Conservation (phyloP, 225 moss, liverwort and hornwort genomes). For the Takakia lepidozioides region DNA sequence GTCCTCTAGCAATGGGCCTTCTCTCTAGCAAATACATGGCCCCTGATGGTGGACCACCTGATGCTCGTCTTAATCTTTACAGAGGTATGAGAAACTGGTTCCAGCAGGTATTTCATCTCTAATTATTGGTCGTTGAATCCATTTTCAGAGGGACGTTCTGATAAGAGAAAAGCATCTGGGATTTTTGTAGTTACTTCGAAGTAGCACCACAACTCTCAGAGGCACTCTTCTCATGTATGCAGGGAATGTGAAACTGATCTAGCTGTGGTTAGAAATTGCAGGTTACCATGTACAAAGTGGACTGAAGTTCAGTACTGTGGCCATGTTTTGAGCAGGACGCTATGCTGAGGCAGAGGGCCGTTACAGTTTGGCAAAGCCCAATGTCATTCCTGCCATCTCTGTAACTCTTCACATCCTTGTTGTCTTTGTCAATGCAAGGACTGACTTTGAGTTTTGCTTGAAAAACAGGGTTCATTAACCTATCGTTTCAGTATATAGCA, state of each 20-base stretch:
- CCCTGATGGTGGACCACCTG: slow-evolving; percentile 32
- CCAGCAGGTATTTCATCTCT: too few species aligned
- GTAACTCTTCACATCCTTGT: slow-evolving; percentile 19
- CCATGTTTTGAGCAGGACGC: slow-evolving; percentile 26
- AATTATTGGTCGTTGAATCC: too few species aligned
- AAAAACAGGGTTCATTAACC: too few species aligned
- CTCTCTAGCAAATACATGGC: slow-evolving; percentile 69
- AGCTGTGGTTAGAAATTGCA: background rate
- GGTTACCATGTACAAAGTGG: background rate
- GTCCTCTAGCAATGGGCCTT: slow-evolving; percentile 83
- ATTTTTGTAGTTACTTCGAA: too few species aligned
- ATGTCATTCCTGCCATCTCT: slow-evolving; percentile 51
- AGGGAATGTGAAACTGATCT: background rate
- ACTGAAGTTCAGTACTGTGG: background rate
- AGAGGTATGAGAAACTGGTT: slow-evolving; percentile 67
- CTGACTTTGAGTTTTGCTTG: too few species aligned
- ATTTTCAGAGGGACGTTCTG: too few species aligned
- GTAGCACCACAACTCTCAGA: too few species aligned
- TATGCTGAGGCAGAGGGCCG: slow-evolving; percentile 84
- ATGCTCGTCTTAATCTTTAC: slow-evolving; percentile 68
- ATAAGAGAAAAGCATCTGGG: too few species aligned
- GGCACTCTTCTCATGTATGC: too few species aligned
- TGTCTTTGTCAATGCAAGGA: background rate
- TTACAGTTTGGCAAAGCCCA: slow-evolving; percentile 58
- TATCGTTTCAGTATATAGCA: too few species aligned